A percentile compares a stretch with the other conserved stretches of the same genome.
These are phyloP conservation scores for Aspergillus affinis DNA, from an alignment of 495 filamentous ascomycete species.

Conservation along the genomic window DNA sequence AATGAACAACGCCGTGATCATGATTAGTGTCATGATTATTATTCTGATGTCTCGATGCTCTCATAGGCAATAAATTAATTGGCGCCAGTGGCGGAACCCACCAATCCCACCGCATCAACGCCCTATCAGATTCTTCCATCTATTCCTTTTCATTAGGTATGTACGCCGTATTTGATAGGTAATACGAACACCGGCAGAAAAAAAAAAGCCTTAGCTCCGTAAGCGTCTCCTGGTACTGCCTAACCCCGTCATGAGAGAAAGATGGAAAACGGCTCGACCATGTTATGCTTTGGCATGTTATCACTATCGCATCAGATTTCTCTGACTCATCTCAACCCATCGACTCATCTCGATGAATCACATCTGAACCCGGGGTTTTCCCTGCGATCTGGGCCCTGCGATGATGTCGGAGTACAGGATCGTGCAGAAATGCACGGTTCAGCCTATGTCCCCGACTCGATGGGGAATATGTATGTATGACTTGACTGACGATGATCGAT, in stretches of 20 bases:
- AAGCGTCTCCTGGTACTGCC: too few relatives aligned
- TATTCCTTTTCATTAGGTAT: too few relatives aligned
- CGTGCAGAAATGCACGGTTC: constrained; percentile 24
- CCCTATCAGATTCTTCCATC: too few relatives aligned
- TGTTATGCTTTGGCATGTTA: too few relatives aligned
- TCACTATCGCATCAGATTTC: neutral
- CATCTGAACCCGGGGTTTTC: neutral
- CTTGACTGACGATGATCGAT: neutral
- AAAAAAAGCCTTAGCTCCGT: too few relatives aligned
- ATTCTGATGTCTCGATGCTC: too few relatives aligned
- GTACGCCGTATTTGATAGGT: too few relatives aligned
- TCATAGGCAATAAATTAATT: too few relatives aligned
- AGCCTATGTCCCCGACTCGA: constrained; percentile 19
- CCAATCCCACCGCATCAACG: neutral
- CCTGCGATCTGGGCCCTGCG: neutral
- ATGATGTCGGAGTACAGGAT: constrained; percentile 12
- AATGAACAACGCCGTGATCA: neutral
- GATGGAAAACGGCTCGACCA: too few relatives aligned
- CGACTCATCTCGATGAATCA: constrained; percentile 13
- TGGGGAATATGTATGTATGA: constrained; percentile 7
- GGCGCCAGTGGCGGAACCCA: neutral
- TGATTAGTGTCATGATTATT: too few relatives aligned
- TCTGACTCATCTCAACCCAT: constrained; percentile 13
- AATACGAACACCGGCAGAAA: neutral
- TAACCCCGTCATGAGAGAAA: too few relatives aligned